phyloP scores from a whole-genome alignment of 768 basidiomycete genomes.

The Peribolospora baueri region DNA sequence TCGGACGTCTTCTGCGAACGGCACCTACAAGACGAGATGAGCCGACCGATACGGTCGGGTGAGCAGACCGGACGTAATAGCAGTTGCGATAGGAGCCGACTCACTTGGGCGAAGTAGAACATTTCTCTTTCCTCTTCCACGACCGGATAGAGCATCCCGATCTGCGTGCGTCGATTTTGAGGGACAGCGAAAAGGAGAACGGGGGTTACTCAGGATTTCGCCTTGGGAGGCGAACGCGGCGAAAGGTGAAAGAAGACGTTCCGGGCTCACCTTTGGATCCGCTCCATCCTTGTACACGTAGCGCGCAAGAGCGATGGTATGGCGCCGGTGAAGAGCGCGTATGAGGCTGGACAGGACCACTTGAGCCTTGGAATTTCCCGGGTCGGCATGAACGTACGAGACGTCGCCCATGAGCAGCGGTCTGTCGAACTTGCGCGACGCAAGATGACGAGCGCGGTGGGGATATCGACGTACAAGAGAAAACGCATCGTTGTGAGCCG shows the following conservation, averaged over 20 bases:
- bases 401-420: conserved; percentile 65
- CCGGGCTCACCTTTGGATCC: conserved; percentile 57
- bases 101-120: conserved; percentile 58
- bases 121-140: conserved; percentile 38
- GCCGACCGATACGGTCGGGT: background rate
- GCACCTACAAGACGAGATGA: conserved; percentile 34
- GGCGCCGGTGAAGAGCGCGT: conserved; percentile 46
- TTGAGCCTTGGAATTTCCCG: conserved; percentile 39
- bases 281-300: conserved; percentile 48
- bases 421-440: conserved; percentile 40
- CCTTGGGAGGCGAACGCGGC: no score
- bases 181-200: no score
- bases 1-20: conserved; percentile 81
- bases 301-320: conserved; percentile 51
- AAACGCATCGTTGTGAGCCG: background rate
- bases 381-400: conserved; percentile 60
- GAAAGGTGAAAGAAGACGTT: no score
- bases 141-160: conserved; percentile 8
- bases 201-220: no score
- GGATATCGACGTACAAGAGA: conserved; percentile 4
- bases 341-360: conserved; percentile 68
- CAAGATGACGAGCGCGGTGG: background rate
- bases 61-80: background rate
- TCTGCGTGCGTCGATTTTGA: conserved; percentile 3
- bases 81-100: conserved; percentile 6